A percentile compares a stretch with the other conserved stretches of the same genome.
Conservation (phyloP, 179 eudicot species). For the Silene noctiflora region DNA sequence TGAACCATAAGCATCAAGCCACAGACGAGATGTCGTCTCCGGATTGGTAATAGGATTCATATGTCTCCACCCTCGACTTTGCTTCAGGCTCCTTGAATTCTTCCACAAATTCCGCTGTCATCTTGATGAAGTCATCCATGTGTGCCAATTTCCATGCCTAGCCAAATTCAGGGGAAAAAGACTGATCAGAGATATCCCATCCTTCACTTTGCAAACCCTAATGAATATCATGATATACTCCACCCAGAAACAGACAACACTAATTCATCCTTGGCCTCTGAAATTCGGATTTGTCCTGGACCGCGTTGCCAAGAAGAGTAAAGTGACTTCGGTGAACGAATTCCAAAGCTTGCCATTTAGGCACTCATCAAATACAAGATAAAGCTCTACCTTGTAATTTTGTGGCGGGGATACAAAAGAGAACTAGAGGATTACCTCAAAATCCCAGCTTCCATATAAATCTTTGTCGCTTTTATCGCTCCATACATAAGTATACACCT, state of each 20-base stretch:
- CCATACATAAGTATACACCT: slow-evolving; percentile 76
- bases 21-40: slow-evolving; percentile 21
- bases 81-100: slow-evolving; percentile 59
- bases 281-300: not conserved
- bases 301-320: not conserved
- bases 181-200: slow-evolving; percentile 5
- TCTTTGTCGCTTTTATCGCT: slow-evolving; percentile 54
- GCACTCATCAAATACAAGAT: not conserved
- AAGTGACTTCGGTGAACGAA: not conserved
- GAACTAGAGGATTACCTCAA: slow-evolving; percentile 48
- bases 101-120: slow-evolving; percentile 60
- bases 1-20: slow-evolving; percentile 17
- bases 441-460: slow-evolving; percentile 80
- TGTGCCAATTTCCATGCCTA: slow-evolving; percentile 69
- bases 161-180: not conserved
- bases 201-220: not conserved
- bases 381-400: not conserved
- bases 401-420: not conserved
- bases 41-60: slow-evolving; percentile 43
- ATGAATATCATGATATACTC: no score
- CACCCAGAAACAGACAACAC: no score
- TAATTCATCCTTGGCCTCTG: not conserved
- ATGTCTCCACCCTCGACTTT: slow-evolving; percentile 63
- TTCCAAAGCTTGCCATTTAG: not conserved
- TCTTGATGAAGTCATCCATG: slow-evolving; percentile 61